Evolutionary conservation across 805 yeast species (phyloP).

Genomic region (Kurtzmaniella cleridarum): DNA sequence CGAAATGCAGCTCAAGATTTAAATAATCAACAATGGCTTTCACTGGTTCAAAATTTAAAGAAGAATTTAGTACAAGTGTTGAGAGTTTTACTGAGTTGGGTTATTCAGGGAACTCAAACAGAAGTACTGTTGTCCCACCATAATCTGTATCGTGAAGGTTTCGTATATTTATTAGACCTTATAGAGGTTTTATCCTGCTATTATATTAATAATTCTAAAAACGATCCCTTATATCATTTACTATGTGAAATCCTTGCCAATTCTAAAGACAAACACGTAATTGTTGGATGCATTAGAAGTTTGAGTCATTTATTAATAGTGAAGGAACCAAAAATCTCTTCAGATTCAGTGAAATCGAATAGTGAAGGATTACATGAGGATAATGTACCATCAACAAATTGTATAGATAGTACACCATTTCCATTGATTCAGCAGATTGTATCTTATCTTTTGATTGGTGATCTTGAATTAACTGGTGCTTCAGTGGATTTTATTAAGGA

Average conservation of each 20-base stretch:
- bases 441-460: slow-evolving; percentile 53
- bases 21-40: slow-evolving; percentile 72
- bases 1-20: slow-evolving; percentile 83
- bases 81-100: slow-evolving; percentile 31
- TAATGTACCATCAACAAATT: slow-evolving; percentile 22
- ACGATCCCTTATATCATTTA: slow-evolving; percentile 60
- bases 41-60: slow-evolving; percentile 46
- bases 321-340: slow-evolving; percentile 12
- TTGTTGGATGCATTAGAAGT: slow-evolving; percentile 68
- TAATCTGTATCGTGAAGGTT: slow-evolving; percentile 48
- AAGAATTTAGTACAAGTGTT: slow-evolving; percentile 42
- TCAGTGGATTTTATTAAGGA: slow-evolving; percentile 80
- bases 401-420: slow-evolving; percentile 34
- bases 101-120: slow-evolving; percentile 13
- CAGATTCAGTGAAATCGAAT: slow-evolving; percentile 5
- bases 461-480: slow-evolving; percentile 70
- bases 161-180: slow-evolving; percentile 68
- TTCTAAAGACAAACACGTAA: slow-evolving; percentile 61
- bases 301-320: slow-evolving; percentile 68
- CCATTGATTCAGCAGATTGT: slow-evolving; percentile 48
- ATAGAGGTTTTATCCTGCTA: slow-evolving; percentile 82
- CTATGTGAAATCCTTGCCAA: slow-evolving; percentile 46
- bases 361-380: slow-evolving; percentile 9
- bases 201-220: slow-evolving; percentile 65
- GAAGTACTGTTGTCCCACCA: slow-evolving; percentile 8